Evolutionary conservation across 371 early-diverging fungal genomes (phyloP), one percentile per base, ranked within the genome.

Genomic region (Mucor sp.): DNA sequence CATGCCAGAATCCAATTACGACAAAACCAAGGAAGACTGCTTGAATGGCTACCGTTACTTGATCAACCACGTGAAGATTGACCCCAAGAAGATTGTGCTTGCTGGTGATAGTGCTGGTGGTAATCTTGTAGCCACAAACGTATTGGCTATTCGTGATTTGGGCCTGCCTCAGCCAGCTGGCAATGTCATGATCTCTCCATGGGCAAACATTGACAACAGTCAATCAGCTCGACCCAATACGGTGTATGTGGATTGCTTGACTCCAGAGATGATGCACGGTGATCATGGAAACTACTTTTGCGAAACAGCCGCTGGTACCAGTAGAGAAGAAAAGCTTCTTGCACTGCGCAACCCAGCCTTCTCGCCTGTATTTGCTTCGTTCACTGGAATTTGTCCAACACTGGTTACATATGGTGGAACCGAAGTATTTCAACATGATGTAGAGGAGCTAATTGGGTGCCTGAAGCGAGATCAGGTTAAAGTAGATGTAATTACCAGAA

Each of bases 41-140:
- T 39, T 73, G 30, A 53, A 66, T 27, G 75, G 73, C 6, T 79
- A 79, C 41, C 60, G 63, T 1, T 76, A 79, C 53, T 39, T 79
- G 59, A 50, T 74, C 4, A 57, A 76, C n/a, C 71, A 74, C 39
- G 55, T 79, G 39, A 67, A 25, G 63, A 72, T 60, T 41, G 72
- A 60, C 28, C 66, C 74, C 21, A 66, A 71, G 19, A 74, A 69
- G 48, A 72, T 79, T 32, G 66, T 79, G n/a, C 35, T 76, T 50
- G 81, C 67, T 33, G 81, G 81, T 17, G 81, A 81, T 37, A 72
- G 73, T 60, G 78, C 78, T 4, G 81, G 81, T 32, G 81, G 76
- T n/a, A 74, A 76, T 47, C 55, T 81, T 43, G 68, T 70, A 4
- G 71, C 74, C 1, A 63, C 60, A 15, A 50, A 60, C 14, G 50